Evolutionary conservation across 306 rosid genomes (phyloP), one percentile per base, ranked within the genome.

Genomic region (Clitoria ternatea): DNA sequence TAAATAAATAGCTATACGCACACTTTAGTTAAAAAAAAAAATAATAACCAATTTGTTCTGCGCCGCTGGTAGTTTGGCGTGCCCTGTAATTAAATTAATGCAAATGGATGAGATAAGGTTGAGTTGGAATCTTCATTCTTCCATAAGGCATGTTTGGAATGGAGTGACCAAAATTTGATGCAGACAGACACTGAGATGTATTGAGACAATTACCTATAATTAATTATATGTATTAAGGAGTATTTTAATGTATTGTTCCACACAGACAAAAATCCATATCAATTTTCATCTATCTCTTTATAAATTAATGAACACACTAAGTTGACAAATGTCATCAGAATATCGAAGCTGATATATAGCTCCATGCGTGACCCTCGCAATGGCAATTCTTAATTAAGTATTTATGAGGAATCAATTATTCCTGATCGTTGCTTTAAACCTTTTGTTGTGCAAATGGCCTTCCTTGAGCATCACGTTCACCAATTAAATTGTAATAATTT

Each of bases 401-500:
- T 62, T 73, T 71, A 49, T 61, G 12, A 37, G 19, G 64, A 73
- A 73, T 49, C 23, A 49, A 49, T 17, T 33, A 48, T 48, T 62
- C 56, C 24, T 4, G 47, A 29, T 12, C 69, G 9, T 5, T 56
- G 35, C 74, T 75, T 54, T 64, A 30, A 47, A 32, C 37, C 49
- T 42, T 66, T 66, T 42, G 15, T 15, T 54, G 0, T 53, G 64
- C 79, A 27, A 66, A 83, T 17, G 72, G 40, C 6, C 19, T 49
- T 50, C 40, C 39, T 72, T 54, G 37, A 70, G 79, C 72, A 84
- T 84, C 67, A 44, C 60, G 35, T n/a, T n/a, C n/a, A n/a, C n/a
- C n/a, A n/a, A n/a, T n/a, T n/a, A n/a, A n/a, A n/a, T n/a, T n/a
- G n/a, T n/a, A n/a, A n/a, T n/a, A n/a, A n/a, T n/a, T n/a, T n/a